Percentiles rank a stretch among this genome's conserved stretches.
phyloP scores from a whole-genome alignment of 73 alveolate species.

The Paramecium octaurelia region DNA sequence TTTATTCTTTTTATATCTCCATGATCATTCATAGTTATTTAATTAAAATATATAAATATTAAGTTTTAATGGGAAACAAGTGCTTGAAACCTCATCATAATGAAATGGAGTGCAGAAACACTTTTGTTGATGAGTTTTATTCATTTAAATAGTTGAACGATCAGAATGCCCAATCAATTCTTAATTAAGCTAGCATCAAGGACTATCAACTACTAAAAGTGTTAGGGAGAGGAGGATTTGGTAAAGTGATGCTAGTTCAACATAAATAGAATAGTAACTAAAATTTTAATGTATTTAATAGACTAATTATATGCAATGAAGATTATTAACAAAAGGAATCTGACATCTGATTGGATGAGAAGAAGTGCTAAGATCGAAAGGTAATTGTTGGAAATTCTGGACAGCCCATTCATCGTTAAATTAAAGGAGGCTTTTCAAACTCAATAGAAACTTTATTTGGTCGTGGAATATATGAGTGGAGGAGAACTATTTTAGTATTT shows the following conservation, averaged over 20 bases:
- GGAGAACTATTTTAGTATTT: constrained; percentile 87
- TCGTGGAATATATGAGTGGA: constrained; percentile 88
- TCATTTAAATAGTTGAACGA: not conserved
- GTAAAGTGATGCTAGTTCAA: constrained; percentile 82
- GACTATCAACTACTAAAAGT: constrained; percentile 82
- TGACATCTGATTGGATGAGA: not conserved
- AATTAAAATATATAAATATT: not conserved
- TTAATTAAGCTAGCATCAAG: not conserved
- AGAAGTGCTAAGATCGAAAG: constrained; percentile 71
- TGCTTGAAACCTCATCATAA: not conserved
- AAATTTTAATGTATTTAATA: not conserved
- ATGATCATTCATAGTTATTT: not conserved
- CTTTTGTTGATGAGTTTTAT: not conserved
- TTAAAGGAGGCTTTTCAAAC: constrained; percentile 94
- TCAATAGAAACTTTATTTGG: constrained; percentile 81
- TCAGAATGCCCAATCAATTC: not conserved
- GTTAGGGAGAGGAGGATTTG: constrained; percentile 88
- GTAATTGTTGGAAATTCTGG: constrained; percentile 83
- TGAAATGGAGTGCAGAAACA: not conserved
- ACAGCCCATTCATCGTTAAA: constrained; percentile 93
- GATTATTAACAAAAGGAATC: not conserved
- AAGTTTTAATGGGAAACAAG: not conserved
- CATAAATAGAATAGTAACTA: constrained; percentile 44
- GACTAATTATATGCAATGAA: not conserved
- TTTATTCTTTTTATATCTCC: not conserved